Conservation (phyloP, 106 monocot species). For the Acorus gramineus region DNA sequence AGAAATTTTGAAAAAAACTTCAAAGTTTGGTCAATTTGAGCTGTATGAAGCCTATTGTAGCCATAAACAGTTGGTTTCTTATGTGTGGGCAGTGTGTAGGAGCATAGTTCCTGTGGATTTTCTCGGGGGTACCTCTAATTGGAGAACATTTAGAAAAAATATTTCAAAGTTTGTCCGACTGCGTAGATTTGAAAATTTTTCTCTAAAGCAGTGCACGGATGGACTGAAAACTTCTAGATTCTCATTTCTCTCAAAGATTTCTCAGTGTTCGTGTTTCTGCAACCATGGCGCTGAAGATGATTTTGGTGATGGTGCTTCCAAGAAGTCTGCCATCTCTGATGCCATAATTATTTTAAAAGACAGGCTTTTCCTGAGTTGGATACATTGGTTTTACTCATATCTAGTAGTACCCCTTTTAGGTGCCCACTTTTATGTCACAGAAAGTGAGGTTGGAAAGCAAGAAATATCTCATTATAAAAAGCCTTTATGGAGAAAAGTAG, state of each 20-base stretch:
- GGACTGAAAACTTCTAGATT: slow-evolving; percentile 42
- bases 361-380: slow-evolving; percentile 45
- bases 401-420: slow-evolving; percentile 56
- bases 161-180: slow-evolving; percentile 75
- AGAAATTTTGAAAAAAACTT: not conserved
- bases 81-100: slow-evolving; percentile 69
- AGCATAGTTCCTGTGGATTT: slow-evolving; percentile 55
- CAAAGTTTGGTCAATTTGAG: not conserved
- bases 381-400: slow-evolving; percentile 70
- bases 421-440: slow-evolving; percentile 79
- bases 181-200: slow-evolving; percentile 53
- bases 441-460: slow-evolving; percentile 50
- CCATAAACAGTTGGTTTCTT: slow-evolving; percentile 63
- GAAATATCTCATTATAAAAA: slow-evolving; percentile 75
- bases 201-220: slow-evolving; percentile 42
- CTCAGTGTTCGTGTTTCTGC: slow-evolving; percentile 16
- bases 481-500: slow-evolving; percentile 47
- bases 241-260: slow-evolving; percentile 37
- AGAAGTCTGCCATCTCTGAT: not conserved
- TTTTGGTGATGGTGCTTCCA: not conserved
- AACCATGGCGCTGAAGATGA: not conserved
- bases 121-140: slow-evolving; percentile 47
- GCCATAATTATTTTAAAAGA: slow-evolving; percentile 2
- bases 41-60: slow-evolving; percentile 30
- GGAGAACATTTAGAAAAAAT: slow-evolving; percentile 69